Evolutionary conservation across 139 green algal species (phyloP), one percentile per base, ranked within the genome.

Genomic region (Gonium pectorale): DNA sequence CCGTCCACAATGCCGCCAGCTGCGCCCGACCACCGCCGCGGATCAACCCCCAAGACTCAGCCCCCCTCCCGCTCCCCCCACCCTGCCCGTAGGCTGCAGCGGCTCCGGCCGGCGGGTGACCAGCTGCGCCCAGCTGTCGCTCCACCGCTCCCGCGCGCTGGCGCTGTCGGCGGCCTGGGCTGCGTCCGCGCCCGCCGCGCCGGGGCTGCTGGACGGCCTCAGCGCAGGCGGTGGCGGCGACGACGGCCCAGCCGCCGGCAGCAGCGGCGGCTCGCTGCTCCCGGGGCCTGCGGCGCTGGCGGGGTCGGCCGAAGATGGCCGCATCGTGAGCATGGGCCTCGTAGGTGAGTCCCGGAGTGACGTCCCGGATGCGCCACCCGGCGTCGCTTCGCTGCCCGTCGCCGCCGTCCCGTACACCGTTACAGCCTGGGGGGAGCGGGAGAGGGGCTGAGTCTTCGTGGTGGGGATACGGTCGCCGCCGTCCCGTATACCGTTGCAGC

Each of bases 131-230:
- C 72, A 80, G 49, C 52, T 80, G 37, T 80, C 72, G 29, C 52
- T 80, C 52, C 72, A 80, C 52, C 72, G 72, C 72, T 80, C 72
- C 22, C 52, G 72, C 24, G 35, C 35, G 35, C 8, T 68, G 8
- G 72, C 72, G 22, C 72, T 80, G 72, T 80, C 72, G 3, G 72
- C 52, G 3, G 13, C 54, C 46, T 80, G 52, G 51, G 62, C 62
- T 4, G 37, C 66, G 38, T 1, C 11, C n/a, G 4, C 62, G 22
- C 6, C 56, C 6, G 19, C 56, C 6, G 19, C 56, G 24, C 56
- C 56, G 22, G 21, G 15, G 24, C 49, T 17, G 13, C 49, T 17
- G 49, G 13, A 13, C 49, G 13, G 49, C 49, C 49, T 56, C 2
- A 66, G 37, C 64, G 64, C 1, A 3, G 11, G 26, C 35, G 71